Evolutionary conservation across 1,139 yeast species (phyloP), one percentile per base, ranked within the genome.

Genomic region (Kazachstania sp.): DNA sequence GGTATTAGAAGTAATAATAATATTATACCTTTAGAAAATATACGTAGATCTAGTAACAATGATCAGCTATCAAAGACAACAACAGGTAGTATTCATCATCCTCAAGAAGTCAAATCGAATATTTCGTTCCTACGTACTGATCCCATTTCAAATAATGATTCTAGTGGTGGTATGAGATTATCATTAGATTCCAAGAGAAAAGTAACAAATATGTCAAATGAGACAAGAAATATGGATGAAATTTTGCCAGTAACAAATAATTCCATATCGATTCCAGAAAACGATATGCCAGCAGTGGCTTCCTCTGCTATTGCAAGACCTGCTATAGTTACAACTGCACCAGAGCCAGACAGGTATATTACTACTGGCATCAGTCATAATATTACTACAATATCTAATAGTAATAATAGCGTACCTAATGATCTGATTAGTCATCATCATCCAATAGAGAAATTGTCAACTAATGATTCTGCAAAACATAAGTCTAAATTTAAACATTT

Each of bases 401-500:
- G 12, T 42, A 12, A 16, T 16, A 20, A 36, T n/a, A 18, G 13
- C 15, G 23, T 19, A 15, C 12, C 37, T 13, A 6, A 12, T 13
- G 20, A 40, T 31, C 4, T 8, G 2, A 7, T 3, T 8, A 29
- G 7, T 11, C 26, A 9, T 26, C n/a, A n/a, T n/a, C 34, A 23
- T 9, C 37, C 32, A 31, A 34, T 23, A 20, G 29, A 16, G 39
- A 49, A 39, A 44, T 31, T 13, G 3, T 13, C 28, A 7, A 39
- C 39, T 13, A 30, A 30, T n/a, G 43, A 37, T 7, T 31, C 41
- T 3, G 20, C 16, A 13, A 41, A 37, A 20, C 39, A 51, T 15
- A 53, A 49, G 26, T 53, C 52, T 11, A 57, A 55, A 42, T 52
- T 59, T 34, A 60, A 59, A 49, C 52, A 51, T 37, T 50, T 56